Base-by-base conservation (phyloP, 495 filamentous ascomycete genomes). In the Penicillium pancosmium region DNA sequence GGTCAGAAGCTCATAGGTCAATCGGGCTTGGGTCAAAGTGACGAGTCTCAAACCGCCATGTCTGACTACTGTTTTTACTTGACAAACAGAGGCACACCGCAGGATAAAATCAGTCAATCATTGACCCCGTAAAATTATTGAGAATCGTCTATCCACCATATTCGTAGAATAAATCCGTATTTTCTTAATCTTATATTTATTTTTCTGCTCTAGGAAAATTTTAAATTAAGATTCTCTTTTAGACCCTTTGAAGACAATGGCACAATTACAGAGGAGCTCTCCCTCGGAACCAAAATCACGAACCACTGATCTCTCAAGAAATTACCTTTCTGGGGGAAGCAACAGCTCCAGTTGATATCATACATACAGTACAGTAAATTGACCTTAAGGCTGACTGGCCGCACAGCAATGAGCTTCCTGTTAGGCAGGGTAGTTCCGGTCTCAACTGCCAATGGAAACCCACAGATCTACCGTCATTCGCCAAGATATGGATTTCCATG, bases 381-480 rank as follows among this genome's bases (percentile, higher is more conserved):
- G 15, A 13, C 36, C 15, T 38, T n/a, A 15, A n/a, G 4, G 15
- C 11, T 38, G 15, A n/a, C 36, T 38, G 27, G 27, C 36, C 36
- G 11, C 36, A 38, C 15, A 38, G 36, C 36, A 38, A 38, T 38
- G 36, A 38, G 12, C 36, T 38, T 31, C 36, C 15, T 38, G 12
- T n/a, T 21, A 46, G 23, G 23, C 3, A 23, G n/a, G 23, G 23
- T 23, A 23, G n/a, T 61, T 53, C 53, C 54, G 55, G 52, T n/a
- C 55, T 51, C 58, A 49, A 21, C 55, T 23, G 46, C 47, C 59
- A 59, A 61, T 61, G n/a, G 46, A 12, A 55, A 31, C 18, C 41
- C 57, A 13, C 38, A 65, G 67, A 61, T 62, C 59, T 62, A 61
- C 53, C 54, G 51, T 65, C 51, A 56, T 60, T 44, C 52, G 60